Evolutionary conservation across 2,329 filamentous ascomycete genomes (phyloP).

Genomic region (Scortechinia acanthostroma): DNA sequence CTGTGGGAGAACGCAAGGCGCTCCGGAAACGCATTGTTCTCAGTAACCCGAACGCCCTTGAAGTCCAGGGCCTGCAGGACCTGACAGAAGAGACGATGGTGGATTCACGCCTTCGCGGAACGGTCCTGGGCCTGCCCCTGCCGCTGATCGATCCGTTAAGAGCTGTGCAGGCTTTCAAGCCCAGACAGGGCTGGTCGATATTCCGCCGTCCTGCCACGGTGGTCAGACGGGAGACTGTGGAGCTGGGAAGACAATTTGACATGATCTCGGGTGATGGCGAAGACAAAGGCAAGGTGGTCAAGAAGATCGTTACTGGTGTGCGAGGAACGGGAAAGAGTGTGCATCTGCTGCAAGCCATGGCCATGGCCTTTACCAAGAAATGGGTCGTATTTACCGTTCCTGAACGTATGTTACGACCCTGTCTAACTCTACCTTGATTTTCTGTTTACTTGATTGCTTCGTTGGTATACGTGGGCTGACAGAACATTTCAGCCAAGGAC

Average conservation of each 20-base stretch:
- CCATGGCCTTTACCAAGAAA: slow-evolving; percentile 53
- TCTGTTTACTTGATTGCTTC: too few species aligned
- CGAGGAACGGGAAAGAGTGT: slow-evolving; percentile 61
- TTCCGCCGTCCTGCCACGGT: slow-evolving; percentile 59
- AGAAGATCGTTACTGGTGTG: slow-evolving; percentile 49
- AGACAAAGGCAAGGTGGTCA: slow-evolving; percentile 24
- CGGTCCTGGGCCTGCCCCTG: slow-evolving; percentile 48
- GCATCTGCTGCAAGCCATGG: slow-evolving; percentile 57
- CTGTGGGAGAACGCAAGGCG: slow-evolving; percentile 55
- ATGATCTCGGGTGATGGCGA: slow-evolving; percentile 7
- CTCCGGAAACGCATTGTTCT: slow-evolving; percentile 61
- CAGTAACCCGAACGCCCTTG: slow-evolving; percentile 67
- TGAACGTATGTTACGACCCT: slow-evolving; percentile 40
- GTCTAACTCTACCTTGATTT: neutral
- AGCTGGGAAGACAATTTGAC: slow-evolving; percentile 42
- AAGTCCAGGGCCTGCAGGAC: slow-evolving; percentile 48
- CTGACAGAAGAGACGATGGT: slow-evolving; percentile 37
- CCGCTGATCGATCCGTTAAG: slow-evolving; percentile 54
- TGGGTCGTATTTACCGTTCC: slow-evolving; percentile 67
- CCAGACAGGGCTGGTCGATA: slow-evolving; percentile 62
- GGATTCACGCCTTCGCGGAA: slow-evolving; percentile 36
- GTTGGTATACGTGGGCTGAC: slow-evolving; percentile 2
- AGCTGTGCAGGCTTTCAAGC: slow-evolving; percentile 62
- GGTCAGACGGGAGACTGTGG: slow-evolving; percentile 51
- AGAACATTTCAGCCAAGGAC: slow-evolving; percentile 47